Conservation (phyloP, 306 rosid species). For the Vigna hirtella region DNA sequence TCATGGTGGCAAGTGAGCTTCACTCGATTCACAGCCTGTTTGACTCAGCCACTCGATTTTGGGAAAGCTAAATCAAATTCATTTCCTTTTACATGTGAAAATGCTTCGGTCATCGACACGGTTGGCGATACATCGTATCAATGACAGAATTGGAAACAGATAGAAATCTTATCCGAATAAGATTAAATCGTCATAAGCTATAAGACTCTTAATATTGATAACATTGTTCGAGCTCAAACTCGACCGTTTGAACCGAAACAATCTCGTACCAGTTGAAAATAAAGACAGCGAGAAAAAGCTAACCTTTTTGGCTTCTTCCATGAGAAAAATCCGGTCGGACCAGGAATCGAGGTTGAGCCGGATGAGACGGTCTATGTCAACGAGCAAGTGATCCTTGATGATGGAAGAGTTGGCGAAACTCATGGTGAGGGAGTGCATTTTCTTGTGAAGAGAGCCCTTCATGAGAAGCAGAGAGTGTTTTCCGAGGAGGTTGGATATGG, state of each 20-base stretch:
- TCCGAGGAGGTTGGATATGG: conserved; percentile 85
- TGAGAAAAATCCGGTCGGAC: conserved; percentile 82
- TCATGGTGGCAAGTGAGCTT: conserved; percentile 35
- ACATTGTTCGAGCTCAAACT: too few relatives aligned
- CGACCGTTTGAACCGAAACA: too few relatives aligned
- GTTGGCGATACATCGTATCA: too few relatives aligned
- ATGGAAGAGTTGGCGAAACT: conserved; percentile 84
- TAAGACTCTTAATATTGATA: too few relatives aligned
- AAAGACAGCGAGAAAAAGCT: conserved; percentile 34
- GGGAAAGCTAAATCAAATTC: conserved; percentile 26
- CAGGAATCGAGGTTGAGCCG: conserved; percentile 82
- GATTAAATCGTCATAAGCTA: background rate
- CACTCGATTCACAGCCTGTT: conserved; percentile 36
- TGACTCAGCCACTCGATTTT: conserved; percentile 25
- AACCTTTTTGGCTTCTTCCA: conserved; percentile 99
- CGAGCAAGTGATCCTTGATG: conserved; percentile 69
- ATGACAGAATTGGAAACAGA: too few relatives aligned
- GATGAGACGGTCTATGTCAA: conserved; percentile 86
- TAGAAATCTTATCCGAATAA: too few relatives aligned
- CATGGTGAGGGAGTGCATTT: conserved; percentile 95
- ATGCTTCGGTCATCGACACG: too few relatives aligned
- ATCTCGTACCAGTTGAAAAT: background rate
- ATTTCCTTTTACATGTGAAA: background rate
- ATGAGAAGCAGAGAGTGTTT: conserved; percentile 83
- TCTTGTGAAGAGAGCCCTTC: conserved; percentile 82